Conservation (phyloP, 2,329 filamentous ascomycete species). For the Ceratocystis variospora region DNA sequence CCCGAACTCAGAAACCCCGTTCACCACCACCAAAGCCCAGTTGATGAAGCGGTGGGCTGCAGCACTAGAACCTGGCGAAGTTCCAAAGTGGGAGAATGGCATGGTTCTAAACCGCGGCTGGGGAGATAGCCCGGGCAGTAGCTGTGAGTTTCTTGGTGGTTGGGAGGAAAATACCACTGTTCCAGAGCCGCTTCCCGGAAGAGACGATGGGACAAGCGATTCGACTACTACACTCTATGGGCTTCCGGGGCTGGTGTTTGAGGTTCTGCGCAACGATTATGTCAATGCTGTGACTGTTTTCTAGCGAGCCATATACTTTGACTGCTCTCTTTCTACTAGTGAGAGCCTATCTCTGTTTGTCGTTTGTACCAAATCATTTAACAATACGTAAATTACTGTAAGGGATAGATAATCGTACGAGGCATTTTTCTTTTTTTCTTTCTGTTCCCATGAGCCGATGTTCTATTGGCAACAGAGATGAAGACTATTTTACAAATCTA, state of each 20-base stretch:
- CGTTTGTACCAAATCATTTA: background rate
- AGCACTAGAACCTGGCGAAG: constrained; percentile 43
- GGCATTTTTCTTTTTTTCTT: background rate
- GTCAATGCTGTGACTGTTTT: constrained; percentile 85
- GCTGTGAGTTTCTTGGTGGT: constrained; percentile 68
- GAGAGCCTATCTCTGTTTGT: background rate
- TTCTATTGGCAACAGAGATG: constrained; percentile 1
- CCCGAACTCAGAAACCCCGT: constrained; percentile 64
- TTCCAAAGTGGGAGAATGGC: constrained; percentile 43
- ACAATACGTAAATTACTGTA: background rate
- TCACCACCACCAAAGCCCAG: constrained; percentile 54
- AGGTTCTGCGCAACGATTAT: constrained; percentile 83
- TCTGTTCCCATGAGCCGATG: background rate
- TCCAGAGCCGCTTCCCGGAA: constrained; percentile 31
- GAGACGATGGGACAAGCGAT: constrained; percentile 41
- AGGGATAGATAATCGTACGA: background rate
- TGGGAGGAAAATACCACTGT: constrained; percentile 59
- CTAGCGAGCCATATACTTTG: constrained; percentile 31
- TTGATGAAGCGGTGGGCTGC: constrained; percentile 58
- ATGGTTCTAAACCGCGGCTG: constrained; percentile 88
- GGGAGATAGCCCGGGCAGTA: constrained; percentile 83
- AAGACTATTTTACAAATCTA: constrained; percentile 14
- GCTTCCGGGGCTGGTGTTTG: constrained; percentile 87
- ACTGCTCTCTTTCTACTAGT: background rate
- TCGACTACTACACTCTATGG: constrained; percentile 75